A percentile compares a stretch with the other conserved stretches of the same genome.
Conservation (phyloP, 176 grass and related monocot genomes). For the Oryza meridionalis region DNA sequence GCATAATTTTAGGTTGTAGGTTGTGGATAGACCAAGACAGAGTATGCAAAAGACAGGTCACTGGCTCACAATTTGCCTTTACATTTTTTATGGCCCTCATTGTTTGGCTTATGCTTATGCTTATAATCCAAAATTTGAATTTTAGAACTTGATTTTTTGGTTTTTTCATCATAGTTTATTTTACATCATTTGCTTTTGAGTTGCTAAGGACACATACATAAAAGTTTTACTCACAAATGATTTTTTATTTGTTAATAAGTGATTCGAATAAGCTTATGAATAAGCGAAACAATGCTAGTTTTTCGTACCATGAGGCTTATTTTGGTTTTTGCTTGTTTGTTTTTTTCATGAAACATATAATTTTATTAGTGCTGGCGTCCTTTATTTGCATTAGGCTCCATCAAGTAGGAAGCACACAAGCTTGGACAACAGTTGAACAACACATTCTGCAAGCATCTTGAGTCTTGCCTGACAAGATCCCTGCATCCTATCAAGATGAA, state of each 20-base stretch:
- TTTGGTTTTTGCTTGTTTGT: background rate
- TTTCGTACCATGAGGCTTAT: background rate
- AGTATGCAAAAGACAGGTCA: background rate
- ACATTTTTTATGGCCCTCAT: background rate
- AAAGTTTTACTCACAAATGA: too few relatives aligned
- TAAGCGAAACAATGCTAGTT: background rate
- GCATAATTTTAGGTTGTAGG: background rate
- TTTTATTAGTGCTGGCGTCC: background rate
- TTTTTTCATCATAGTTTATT: too few relatives aligned
- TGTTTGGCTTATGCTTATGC: too few relatives aligned
- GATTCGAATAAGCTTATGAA: too few relatives aligned
- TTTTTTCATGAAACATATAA: background rate
- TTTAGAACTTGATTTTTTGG: too few relatives aligned
- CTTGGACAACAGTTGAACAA: background rate
- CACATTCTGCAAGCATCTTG: background rate
- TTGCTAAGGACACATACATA: too few relatives aligned
- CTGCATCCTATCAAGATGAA: conserved; percentile 4
- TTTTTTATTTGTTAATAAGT: too few relatives aligned
- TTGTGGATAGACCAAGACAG: background rate
- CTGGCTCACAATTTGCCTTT: background rate
- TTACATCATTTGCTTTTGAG: too few relatives aligned
- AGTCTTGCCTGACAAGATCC: background rate
- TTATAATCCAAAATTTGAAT: too few relatives aligned
- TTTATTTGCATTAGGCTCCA: background rate
- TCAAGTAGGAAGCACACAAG: background rate